Percentiles rank a stretch among this genome's conserved stretches.
Conservation (phyloP, 768 basidiomycete species). For the Fomitopsis serialis region DNA sequence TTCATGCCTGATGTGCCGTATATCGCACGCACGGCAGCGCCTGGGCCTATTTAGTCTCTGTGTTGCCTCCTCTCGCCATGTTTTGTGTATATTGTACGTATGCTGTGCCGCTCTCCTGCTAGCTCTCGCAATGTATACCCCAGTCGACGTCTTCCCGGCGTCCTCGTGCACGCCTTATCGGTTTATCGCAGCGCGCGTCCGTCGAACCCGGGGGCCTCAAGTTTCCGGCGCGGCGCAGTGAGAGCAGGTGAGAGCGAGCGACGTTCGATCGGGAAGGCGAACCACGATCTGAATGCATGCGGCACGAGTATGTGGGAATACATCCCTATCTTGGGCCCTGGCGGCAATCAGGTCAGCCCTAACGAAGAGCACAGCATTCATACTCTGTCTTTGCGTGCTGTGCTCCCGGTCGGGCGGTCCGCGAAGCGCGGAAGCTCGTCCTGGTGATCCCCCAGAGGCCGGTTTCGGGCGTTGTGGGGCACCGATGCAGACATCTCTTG, state of each 20-base stretch:
- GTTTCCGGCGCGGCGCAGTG: neutral
- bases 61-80: neutral
- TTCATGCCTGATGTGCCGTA: neutral
- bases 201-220: neutral
- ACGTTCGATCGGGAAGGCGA: neutral
- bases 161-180: neutral
- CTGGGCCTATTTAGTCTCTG: neutral
- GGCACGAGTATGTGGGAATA: neutral
- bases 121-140: neutral
- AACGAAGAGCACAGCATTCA: constrained; percentile 2
- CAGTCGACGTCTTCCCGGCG: neutral
- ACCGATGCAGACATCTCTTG: neutral
- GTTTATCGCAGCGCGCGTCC: neutral
- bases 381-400: neutral
- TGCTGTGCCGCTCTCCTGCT: neutral
- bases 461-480: neutral
- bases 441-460: neutral
- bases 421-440: neutral
- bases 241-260: neutral
- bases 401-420: neutral
- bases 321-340: neutral
- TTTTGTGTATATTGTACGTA: neutral
- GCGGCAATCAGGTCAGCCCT: neutral
- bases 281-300: neutral
- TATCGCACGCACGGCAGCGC: neutral